Base-by-base conservation (phyloP, 2,329 filamentous ascomycete species). In the Emergomyces orientalis region DNA sequence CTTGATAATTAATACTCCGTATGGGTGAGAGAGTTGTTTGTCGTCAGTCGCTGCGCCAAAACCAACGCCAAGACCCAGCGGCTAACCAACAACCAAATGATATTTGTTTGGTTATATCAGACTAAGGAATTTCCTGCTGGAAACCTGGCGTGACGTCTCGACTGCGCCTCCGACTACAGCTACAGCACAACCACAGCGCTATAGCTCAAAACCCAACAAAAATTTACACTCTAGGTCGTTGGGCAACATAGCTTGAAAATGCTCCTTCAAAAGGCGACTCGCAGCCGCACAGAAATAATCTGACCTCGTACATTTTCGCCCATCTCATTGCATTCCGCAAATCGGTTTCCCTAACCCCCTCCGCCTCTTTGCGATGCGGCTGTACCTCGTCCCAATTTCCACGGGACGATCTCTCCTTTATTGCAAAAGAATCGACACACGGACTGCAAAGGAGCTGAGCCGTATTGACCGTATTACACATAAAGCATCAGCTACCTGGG, bases 381-480 rank as follows among this genome's bases (percentile, higher is more conserved):
- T 99, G 76, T 96, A 91, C 78, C 86, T 99, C 67, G 84, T 99
- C 63, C 94, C 94, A 66, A 88, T 99, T 70, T 96, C 93, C 64
- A 96, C 91, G 68, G 86, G 89, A 72, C 88, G 92, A 71, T 92
- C 91, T 60, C 85, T 99, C 66, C 86, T 99, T 71, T 97, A 96
- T 80, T 95, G 90, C 77, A 89, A 96, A 73, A 88, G 88, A 67
- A 79, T 89, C 66, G 82, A 86, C 71, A 77, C 80, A 60, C 79
- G 84, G 57, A 76, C 82, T 45, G 75, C 82, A 47, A 78, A 82
- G 61, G 76, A 80, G 71, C 81, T 82, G 25, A 81, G 81, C n/a
- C 77, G 84, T 69, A 72, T 88, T 64, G 91, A 97, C 74, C 86
- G 85, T 72, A 77, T 86, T 67, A 88, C 88, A 58, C 78, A 79